These are phyloP conservation scores for Cutaneotrichosporon cavernicola DNA, from an alignment of 1,284 basidiomycete genomes.

Conservation along the genomic window DNA sequence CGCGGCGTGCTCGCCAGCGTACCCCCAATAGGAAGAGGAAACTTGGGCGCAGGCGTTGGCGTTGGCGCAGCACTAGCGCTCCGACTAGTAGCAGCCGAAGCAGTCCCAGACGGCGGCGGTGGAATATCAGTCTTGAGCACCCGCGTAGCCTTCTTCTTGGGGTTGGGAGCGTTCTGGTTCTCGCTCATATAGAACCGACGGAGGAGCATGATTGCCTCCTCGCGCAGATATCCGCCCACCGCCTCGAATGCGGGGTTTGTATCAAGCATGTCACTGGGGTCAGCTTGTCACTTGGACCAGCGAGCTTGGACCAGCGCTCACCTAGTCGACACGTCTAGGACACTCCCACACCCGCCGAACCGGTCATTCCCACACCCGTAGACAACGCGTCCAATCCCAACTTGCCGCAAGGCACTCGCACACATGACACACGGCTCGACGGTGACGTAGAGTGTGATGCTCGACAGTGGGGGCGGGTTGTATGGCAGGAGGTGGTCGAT, in stretches of 20 bases:
- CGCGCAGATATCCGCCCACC: slow-evolving; percentile 76
- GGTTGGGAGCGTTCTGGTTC: slow-evolving; percentile 67
- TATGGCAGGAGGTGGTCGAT: slow-evolving; percentile 83
- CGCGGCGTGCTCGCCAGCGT: slow-evolving; percentile 34
- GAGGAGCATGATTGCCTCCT: slow-evolving; percentile 93
- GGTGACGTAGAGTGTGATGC: slow-evolving; percentile 91
- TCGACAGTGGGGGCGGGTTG: slow-evolving; percentile 62
- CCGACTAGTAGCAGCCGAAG: slow-evolving; percentile 27
- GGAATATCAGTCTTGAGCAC: slow-evolving; percentile 54
- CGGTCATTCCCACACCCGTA: slow-evolving; percentile 96
- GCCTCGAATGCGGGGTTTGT: slow-evolving; percentile 74
- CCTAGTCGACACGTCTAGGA: slow-evolving; percentile 79
- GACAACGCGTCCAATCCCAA: slow-evolving; percentile 86
- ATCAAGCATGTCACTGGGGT: slow-evolving; percentile 57
- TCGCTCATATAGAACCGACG: slow-evolving; percentile 94
- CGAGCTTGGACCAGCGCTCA: slow-evolving; percentile 49
- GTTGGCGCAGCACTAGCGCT: slow-evolving; percentile 24
- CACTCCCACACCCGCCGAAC: slow-evolving; percentile 96
- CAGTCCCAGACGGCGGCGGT: slow-evolving; percentile 33
- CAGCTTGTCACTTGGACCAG: background rate
- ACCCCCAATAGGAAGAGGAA: slow-evolving; percentile 29
- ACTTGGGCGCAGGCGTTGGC: background rate
- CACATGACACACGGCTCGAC: slow-evolving; percentile 99
- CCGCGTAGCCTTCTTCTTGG: slow-evolving; percentile 51
- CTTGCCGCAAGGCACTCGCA: slow-evolving; percentile 86